These are phyloP conservation scores for Obelidium mucronatum DNA, from an alignment of 192 early-diverging fungal genomes.

Conservation along the genomic window DNA sequence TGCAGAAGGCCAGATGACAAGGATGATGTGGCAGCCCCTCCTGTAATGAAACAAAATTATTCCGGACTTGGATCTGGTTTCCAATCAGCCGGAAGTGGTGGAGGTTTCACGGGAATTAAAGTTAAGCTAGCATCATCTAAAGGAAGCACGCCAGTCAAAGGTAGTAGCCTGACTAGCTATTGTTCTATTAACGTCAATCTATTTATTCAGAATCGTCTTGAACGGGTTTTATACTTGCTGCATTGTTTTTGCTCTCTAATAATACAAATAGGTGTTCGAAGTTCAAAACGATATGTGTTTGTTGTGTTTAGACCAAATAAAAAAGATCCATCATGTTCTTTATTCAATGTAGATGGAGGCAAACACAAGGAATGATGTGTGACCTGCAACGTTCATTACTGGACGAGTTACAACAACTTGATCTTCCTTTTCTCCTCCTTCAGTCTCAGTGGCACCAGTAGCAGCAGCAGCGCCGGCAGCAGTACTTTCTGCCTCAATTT, in stretches of 20 bases:
- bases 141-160: background rate
- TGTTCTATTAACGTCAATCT: too few species aligned
- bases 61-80: slow-evolving; percentile 7
- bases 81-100: background rate
- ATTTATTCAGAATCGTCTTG: too few species aligned
- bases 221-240: too few species aligned
- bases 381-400: slow-evolving; percentile 71
- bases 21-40: background rate
- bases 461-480: slow-evolving; percentile 12
- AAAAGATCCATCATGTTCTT: background rate
- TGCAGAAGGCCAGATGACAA: background rate
- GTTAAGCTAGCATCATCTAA: background rate
- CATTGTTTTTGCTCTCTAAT: background rate
- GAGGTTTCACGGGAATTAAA: slow-evolving; percentile 12
- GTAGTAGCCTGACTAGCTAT: background rate
- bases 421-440: slow-evolving; percentile 13
- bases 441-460: background rate
- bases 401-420: slow-evolving; percentile 69
- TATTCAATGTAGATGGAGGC: slow-evolving; percentile 70
- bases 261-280: background rate
- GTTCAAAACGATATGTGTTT: background rate
- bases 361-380: slow-evolving; percentile 97
- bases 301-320: too few species aligned
- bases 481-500: slow-evolving; percentile 16
- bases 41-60: slow-evolving; percentile 6